phyloP scores from a whole-genome alignment of 225 moss, liverwort and hornwort genomes.

The Rhytidiadelphus loreus region DNA sequence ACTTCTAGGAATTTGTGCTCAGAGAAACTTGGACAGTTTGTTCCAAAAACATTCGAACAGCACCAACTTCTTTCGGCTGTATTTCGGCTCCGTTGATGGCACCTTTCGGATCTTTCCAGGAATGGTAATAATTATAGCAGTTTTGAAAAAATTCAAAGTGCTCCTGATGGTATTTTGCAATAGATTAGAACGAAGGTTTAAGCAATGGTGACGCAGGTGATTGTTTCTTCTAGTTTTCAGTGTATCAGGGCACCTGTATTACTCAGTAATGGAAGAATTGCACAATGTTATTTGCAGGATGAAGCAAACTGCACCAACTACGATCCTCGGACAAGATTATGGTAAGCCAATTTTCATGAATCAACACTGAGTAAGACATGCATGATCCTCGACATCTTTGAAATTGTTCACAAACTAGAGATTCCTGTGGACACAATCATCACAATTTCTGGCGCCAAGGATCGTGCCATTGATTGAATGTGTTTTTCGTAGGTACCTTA shows the following conservation, averaged over 20 bases:
- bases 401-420: not conserved
- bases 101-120: not conserved
- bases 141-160: not conserved
- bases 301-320: not conserved
- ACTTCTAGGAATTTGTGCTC: not conserved
- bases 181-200: not conserved
- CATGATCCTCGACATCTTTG: not conserved
- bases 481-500: not conserved
- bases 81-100: not conserved
- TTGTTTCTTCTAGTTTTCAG: not conserved
- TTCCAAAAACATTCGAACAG: not conserved
- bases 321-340: not conserved
- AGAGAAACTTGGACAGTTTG: not conserved
- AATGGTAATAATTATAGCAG: not conserved
- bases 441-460: not conserved
- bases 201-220: not conserved
- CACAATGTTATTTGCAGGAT: not conserved
- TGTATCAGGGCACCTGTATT: not conserved
- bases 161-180: not conserved
- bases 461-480: not conserved
- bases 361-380: too few relatives aligned
- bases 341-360: not conserved
- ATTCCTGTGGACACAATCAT: not conserved
- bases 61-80: not conserved
- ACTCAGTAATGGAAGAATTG: not conserved